A percentile compares a stretch with the other conserved stretches of the same genome.
Evolutionary conservation across 352 stramenopile species (phyloP).

Genomic region (Phytophthora hibernalis): DNA sequence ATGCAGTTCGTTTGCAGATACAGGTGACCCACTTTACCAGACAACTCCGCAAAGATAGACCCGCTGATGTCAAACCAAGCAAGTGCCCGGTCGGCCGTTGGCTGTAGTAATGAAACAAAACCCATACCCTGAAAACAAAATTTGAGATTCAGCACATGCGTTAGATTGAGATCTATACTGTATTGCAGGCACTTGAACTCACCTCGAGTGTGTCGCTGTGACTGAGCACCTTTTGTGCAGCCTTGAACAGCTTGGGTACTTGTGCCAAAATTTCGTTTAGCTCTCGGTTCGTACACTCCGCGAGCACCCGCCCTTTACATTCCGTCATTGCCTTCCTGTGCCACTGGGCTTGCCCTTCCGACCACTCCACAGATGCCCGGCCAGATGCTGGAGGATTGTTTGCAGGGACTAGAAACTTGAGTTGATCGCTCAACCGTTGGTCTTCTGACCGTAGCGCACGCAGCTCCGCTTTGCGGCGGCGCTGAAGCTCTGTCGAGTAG

Average conservation of each 20-base stretch:
- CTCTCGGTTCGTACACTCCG: slow-evolving; percentile 20
- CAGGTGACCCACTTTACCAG: not conserved
- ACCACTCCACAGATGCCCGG: not conserved
- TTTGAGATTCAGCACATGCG: not conserved
- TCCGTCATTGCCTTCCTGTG: not conserved
- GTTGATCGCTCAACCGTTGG: not conserved
- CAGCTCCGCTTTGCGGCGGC: slow-evolving; percentile 5
- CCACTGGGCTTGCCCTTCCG: not conserved
- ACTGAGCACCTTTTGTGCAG: not conserved
- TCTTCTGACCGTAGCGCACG: not conserved
- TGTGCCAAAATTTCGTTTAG: slow-evolving; percentile 16
- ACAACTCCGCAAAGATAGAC: not conserved
- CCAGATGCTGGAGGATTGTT: not conserved
- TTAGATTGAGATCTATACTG: not conserved
- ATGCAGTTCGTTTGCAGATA: not conserved
- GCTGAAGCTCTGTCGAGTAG: slow-evolving; percentile 10
- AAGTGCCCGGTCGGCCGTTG: not conserved
- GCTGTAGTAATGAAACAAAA: not conserved
- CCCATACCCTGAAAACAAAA: not conserved
- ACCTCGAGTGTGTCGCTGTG: not conserved
- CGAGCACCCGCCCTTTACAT: slow-evolving; percentile 5
- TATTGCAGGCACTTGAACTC: not conserved
- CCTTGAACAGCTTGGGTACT: slow-evolving; percentile 11
- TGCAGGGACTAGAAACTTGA: not conserved
- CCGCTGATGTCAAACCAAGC: not conserved